A percentile compares a stretch with the other conserved stretches of the same genome.
Evolutionary conservation across 2,329 filamentous ascomycete genomes (phyloP).

Genomic region (Neurospora crassa): DNA sequence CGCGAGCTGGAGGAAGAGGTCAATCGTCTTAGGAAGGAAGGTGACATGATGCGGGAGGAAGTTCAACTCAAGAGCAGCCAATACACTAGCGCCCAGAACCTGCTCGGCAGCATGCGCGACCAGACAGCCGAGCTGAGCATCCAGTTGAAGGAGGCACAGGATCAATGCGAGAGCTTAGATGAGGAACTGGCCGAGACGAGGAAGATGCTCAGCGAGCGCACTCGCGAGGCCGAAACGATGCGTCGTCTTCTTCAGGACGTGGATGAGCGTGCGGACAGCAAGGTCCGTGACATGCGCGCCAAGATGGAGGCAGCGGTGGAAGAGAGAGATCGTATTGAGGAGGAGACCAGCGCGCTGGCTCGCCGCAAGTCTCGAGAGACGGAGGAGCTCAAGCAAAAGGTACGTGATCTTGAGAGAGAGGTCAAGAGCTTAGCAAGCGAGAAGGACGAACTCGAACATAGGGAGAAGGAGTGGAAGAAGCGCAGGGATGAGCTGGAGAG

Average conservation of each 20-base stretch:
- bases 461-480: conserved; percentile 64
- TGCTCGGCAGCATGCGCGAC: conserved; percentile 88
- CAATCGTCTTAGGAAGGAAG: conserved; percentile 57
- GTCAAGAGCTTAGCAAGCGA: conserved; percentile 63
- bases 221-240: conserved; percentile 92
- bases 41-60: conserved; percentile 63
- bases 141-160: conserved; percentile 82
- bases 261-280: conserved; percentile 70
- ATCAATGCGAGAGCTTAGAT: conserved; percentile 75
- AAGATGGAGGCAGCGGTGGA: conserved; percentile 86
- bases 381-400: conserved; percentile 72
- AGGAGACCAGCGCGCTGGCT: conserved; percentile 72
- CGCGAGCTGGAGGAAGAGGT: conserved; percentile 66
- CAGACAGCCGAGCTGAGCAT: conserved; percentile 80
- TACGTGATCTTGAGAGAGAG: conserved; percentile 73
- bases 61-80: conserved; percentile 76
- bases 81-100: conserved; percentile 72
- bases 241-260: conserved; percentile 77
- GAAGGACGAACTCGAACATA: conserved; percentile 65
- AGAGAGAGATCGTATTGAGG: conserved; percentile 85
- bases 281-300: conserved; percentile 80
- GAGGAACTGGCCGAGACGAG: conserved; percentile 89
- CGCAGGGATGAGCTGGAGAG: conserved; percentile 69
- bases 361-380: conserved; percentile 71
- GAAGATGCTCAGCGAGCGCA: conserved; percentile 75